Percentiles rank a stretch among this genome's conserved stretches.
These are phyloP conservation scores for Euphorbia tirucalli DNA, from an alignment of 345 rosid genomes.

Conservation along the genomic window DNA sequence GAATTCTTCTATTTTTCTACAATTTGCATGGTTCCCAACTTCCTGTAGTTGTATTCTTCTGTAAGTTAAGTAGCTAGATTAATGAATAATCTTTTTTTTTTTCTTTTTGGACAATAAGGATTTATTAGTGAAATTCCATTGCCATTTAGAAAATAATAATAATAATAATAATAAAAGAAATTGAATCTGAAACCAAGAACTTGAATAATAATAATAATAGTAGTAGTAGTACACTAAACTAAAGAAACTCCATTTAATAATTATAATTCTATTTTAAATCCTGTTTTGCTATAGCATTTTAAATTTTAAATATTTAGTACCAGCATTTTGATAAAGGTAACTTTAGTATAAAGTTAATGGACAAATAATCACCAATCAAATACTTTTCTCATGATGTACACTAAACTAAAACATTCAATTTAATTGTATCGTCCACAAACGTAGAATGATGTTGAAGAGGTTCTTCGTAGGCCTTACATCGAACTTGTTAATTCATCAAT, in stretches of 20 bases:
- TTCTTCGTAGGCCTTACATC: no score
- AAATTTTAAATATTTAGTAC: no score
- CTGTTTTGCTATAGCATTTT: background rate
- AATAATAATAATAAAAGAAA: no score
- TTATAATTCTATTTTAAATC: background rate
- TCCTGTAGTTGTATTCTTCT: no score
- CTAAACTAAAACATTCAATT: background rate
- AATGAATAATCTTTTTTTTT: no score
- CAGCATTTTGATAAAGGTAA: background rate
- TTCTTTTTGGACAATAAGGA: background rate
- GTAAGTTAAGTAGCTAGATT: no score
- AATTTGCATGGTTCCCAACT: no score
- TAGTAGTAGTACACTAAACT: background rate
- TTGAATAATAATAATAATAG: no score
- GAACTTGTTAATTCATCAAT: no score
- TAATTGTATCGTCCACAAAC: no score
- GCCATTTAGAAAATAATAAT: background rate
- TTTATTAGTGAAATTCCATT: background rate
- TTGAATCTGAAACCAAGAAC: background rate
- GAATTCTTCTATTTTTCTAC: no score
- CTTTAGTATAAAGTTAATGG: background rate
- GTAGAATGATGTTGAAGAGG: no score
- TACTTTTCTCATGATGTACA: background rate
- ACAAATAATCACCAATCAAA: background rate
- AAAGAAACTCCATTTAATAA: background rate